A percentile compares a stretch with the other conserved stretches of the same genome.
These are phyloP conservation scores for Dendrobium officinale DNA, from an alignment of 106 monocot species.

Conservation along the genomic window DNA sequence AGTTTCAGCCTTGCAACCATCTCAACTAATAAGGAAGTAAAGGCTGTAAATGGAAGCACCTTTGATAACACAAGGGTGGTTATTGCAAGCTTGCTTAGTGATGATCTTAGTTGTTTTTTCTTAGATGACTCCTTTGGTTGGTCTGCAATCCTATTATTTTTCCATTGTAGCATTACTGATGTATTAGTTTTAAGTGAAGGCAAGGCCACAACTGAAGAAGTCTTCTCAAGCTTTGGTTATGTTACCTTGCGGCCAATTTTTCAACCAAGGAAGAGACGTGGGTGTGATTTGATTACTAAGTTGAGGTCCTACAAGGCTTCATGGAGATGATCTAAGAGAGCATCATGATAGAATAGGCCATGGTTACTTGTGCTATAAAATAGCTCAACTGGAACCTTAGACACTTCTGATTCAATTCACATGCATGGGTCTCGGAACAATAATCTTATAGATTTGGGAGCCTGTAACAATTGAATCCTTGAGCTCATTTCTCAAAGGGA, in stretches of 20 bases:
- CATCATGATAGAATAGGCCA: slow-evolving; percentile 16
- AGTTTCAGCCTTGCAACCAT: slow-evolving; percentile 31
- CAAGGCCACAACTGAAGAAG: slow-evolving; percentile 5
- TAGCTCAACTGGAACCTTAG: slow-evolving; percentile 45
- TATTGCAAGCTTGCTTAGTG: slow-evolving; percentile 30
- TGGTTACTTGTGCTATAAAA: slow-evolving; percentile 43
- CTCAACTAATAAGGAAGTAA: slow-evolving; percentile 61
- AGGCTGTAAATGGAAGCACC: slow-evolving; percentile 64
- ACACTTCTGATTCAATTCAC: slow-evolving; percentile 46
- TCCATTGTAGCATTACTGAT: slow-evolving; percentile 20
- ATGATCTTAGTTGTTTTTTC: slow-evolving; percentile 26
- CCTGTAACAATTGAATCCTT: no score
- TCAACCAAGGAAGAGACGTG: slow-evolving; percentile 6
- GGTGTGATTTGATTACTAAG: slow-evolving; percentile 40
- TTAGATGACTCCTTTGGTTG: slow-evolving; percentile 8
- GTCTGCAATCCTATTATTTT: slow-evolving; percentile 14
- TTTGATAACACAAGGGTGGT: slow-evolving; percentile 48
- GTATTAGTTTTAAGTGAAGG: not conserved
- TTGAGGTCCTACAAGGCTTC: slow-evolving; percentile 17
- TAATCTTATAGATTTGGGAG: slow-evolving; percentile 25
- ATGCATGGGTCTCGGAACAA: slow-evolving; percentile 59
- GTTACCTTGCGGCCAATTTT: slow-evolving; percentile 18
- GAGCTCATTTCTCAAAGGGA: not conserved
- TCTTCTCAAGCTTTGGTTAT: slow-evolving; percentile 9
- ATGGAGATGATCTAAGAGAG: slow-evolving; percentile 12